These are phyloP conservation scores for Castanea sativa DNA, from an alignment of 306 rosid species.

Conservation along the genomic window DNA sequence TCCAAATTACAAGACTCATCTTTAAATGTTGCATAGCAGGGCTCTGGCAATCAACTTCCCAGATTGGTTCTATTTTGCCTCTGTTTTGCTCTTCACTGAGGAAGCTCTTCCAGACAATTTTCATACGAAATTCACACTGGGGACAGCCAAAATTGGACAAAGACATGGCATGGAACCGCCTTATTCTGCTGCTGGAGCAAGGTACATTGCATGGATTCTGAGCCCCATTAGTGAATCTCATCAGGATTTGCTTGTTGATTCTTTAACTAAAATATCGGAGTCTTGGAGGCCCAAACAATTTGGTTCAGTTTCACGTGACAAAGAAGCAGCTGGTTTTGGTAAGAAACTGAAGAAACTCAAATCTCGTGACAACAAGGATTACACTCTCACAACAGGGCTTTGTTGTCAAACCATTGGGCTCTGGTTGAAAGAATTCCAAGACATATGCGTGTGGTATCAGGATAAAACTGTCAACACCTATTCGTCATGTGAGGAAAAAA, in stretches of 20 bases:
- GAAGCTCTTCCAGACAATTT: conserved; percentile 7
- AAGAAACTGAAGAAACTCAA: conserved; percentile 33
- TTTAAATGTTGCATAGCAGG: conserved; percentile 29
- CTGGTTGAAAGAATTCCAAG: conserved; percentile 29
- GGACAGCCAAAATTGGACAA: conserved; percentile 6
- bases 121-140: conserved; percentile 6
- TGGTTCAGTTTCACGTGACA: conserved; percentile 20
- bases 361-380: conserved; percentile 6
- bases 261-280: conserved; percentile 27
- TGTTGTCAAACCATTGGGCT: conserved; percentile 9
- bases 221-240: conserved; percentile 22
- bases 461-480: neutral
- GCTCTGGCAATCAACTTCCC: conserved; percentile 44
- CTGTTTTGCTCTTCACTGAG: conserved; percentile 30
- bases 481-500: neutral
- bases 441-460: neutral
- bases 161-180: conserved; percentile 8
- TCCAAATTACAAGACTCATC: conserved; percentile 3
- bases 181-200: conserved; percentile 22
- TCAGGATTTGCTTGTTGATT: conserved; percentile 24
- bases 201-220: conserved; percentile 43
- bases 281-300: conserved; percentile 11
- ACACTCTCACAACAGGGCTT: conserved; percentile 1
- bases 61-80: conserved; percentile 40
- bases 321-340: conserved; percentile 13